phyloP scores from a whole-genome alignment of 2,329 filamentous ascomycete species.

The Diaporthe batatas region DNA sequence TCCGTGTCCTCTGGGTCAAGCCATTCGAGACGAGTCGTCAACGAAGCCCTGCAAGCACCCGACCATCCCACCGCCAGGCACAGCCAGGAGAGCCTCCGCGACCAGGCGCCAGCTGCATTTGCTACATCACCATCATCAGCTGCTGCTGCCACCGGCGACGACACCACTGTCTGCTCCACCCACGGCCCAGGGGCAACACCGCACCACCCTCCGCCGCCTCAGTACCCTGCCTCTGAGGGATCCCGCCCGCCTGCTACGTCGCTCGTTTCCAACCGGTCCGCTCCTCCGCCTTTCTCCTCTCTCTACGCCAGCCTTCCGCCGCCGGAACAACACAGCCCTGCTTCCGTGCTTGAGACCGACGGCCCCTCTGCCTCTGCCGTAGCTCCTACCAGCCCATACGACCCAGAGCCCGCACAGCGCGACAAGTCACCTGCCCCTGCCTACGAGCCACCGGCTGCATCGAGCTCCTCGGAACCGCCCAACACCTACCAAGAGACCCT shows the following conservation, averaged over 20 bases:
- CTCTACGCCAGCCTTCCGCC: conserved; percentile 61
- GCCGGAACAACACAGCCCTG: conserved; percentile 48
- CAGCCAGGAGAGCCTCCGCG: conserved; percentile 47
- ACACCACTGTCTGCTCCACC: conserved; percentile 47
- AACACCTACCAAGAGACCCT: conserved; percentile 63
- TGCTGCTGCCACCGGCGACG: conserved; percentile 44
- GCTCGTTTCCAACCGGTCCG: conserved; percentile 52
- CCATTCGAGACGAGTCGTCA: conserved; percentile 48
- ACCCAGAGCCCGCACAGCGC: conserved; percentile 49
- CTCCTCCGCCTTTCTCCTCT: conserved; percentile 72
- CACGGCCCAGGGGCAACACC: conserved; percentile 27
- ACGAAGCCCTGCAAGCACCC: conserved; percentile 49
- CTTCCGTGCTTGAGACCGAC: conserved; percentile 53
- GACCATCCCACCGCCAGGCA: conserved; percentile 43
- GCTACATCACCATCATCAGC: conserved; percentile 44
- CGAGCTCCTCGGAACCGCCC: conserved; percentile 53
- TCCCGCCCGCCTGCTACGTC: conserved; percentile 58
- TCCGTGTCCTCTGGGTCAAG: conserved; percentile 57
- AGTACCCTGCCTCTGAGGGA: conserved; percentile 69
- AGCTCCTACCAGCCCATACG: conserved; percentile 49
- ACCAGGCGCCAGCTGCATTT: conserved; percentile 47
- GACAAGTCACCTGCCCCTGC: conserved; percentile 62
- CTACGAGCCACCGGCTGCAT: conserved; percentile 62
- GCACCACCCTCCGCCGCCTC: conserved; percentile 68
- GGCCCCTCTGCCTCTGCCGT: conserved; percentile 55